Evolutionary conservation across 257 asterid species (phyloP), one percentile per base, ranked within the genome.

Genomic region (Solanum chiquidenum): DNA sequence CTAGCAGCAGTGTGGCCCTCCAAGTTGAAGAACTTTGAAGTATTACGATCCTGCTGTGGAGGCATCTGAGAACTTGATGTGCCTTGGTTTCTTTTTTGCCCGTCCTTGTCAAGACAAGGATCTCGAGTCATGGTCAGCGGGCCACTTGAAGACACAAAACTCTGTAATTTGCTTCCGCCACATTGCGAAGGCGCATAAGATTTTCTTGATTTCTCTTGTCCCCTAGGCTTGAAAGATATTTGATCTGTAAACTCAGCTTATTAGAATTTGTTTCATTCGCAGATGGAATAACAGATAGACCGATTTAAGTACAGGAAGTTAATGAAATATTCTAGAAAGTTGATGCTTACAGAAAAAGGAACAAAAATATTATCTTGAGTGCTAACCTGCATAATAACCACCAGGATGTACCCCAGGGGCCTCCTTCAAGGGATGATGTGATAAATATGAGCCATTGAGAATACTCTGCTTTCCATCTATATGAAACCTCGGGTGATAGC

Each of bases 381-480:
- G 86, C 88, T 89, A 93, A 83, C 90, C 89, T 9, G 93, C 66
- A 79, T 79, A 52, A 71, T 79, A 86, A 88, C 60, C 89, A 88
- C 92, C 89, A 38, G 87, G 35, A 55, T 62, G 69, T 40, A 86
- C 74, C 33, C 86, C 88, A 23, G 90, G 84, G 52, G 86, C 89
- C 82, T 91, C 91, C 68, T 90, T 89, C 12, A 69, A 40, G 62
- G 73, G 93, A 87, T 79, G 87, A 44, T 89, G 91, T 40, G 92
- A 31, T 69, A 89, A 89, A 42, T 87, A 83, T 4, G 96, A 85
- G 9, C 93, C 90, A 71, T 85, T 69, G 4, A 90, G 80, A 71
- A 92, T 79, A 87, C 86, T 89, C 86, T 34, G 91, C 84, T 91
- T 91, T 71, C 90, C 94, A 86, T 88, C 92, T 25, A 90, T 92